phyloP scores from a whole-genome alignment of 2,329 filamentous ascomycete species.

The Sarocladium strictum region DNA sequence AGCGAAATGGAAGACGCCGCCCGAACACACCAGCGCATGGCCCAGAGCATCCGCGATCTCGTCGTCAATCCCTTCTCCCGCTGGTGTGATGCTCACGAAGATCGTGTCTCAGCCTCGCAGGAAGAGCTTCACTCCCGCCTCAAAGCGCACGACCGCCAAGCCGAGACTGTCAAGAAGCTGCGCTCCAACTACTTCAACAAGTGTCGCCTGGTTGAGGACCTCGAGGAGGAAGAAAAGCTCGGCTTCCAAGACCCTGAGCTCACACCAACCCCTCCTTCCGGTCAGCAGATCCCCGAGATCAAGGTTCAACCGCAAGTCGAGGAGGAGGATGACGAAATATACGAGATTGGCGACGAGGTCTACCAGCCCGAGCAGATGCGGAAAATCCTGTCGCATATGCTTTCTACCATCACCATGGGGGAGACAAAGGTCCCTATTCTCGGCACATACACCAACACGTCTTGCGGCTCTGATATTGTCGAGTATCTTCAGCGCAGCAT shows the following conservation, averaged over 20 bases:
- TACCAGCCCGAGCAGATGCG: constrained; percentile 85
- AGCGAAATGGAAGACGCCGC: constrained; percentile 88
- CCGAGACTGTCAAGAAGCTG: constrained; percentile 84
- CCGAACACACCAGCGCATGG: constrained; percentile 89
- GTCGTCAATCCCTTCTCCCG: constrained; percentile 90
- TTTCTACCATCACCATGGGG: constrained; percentile 78
- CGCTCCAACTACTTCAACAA: constrained; percentile 98
- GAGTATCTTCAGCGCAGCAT: constrained; percentile 91
- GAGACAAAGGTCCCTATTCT: constrained; percentile 95
- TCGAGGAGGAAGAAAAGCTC: constrained; percentile 97
- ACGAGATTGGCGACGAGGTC: constrained; percentile 85
- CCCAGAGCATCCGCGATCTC: constrained; percentile 90
- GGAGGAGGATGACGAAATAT: constrained; percentile 72
- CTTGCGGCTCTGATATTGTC: constrained; percentile 85
- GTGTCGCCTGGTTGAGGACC: constrained; percentile 88
- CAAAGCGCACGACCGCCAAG: constrained; percentile 89
- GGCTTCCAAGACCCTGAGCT: constrained; percentile 83
- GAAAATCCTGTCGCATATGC: constrained; percentile 80
- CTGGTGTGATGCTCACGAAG: constrained; percentile 94
- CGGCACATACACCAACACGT: constrained; percentile 90
- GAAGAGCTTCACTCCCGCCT: constrained; percentile 88
- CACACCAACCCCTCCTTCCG: constrained; percentile 55
- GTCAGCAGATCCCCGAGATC: constrained; percentile 69
- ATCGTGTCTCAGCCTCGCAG: constrained; percentile 86
- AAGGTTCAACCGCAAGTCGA: constrained; percentile 70